phyloP scores from a whole-genome alignment of 2,329 filamentous ascomycete species.

The Raffaelea albimanens region DNA sequence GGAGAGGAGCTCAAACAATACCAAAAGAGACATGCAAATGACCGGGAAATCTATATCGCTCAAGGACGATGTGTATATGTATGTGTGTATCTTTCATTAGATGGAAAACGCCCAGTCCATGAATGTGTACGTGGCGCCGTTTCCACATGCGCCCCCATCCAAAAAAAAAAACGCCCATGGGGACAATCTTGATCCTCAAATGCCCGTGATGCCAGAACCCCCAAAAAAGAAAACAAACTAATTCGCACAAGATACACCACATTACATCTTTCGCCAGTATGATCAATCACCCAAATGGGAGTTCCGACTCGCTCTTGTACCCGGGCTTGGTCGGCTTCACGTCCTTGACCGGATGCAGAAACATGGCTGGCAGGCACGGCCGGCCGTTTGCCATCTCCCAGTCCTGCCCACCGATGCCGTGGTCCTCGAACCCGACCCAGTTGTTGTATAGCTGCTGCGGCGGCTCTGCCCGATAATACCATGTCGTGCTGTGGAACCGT shows the following conservation, averaged over 20 bases:
- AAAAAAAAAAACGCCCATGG: too few relatives aligned
- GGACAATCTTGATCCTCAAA: too few relatives aligned
- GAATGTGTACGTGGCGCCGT: too few relatives aligned
- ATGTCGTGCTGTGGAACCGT: constrained; percentile 48
- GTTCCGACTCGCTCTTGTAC: constrained; percentile 28
- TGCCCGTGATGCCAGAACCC: too few relatives aligned
- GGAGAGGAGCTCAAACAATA: background rate
- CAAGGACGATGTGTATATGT: too few relatives aligned
- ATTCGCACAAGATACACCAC: too few relatives aligned
- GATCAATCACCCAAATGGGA: constrained; percentile 25
- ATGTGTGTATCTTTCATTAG: too few relatives aligned
- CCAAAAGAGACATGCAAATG: background rate
- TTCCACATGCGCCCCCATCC: too few relatives aligned
- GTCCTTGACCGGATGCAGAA: constrained; percentile 53
- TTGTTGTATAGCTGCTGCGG: constrained; percentile 53
- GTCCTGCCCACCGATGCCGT: constrained; percentile 39
- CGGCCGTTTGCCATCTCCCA: constrained; percentile 50
- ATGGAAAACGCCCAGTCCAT: too few relatives aligned
- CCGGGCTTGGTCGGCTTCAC: constrained; percentile 39
- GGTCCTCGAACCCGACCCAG: constrained; percentile 52
- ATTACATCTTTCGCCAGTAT: too few relatives aligned
- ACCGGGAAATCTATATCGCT: too few relatives aligned
- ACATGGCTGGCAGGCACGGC: constrained; percentile 47
- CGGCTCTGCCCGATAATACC: constrained; percentile 50
- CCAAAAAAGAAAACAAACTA: too few relatives aligned